A percentile compares a stretch with the other conserved stretches of the same genome.
phyloP scores from a whole-genome alignment of 768 basidiomycete species.

The Mycena chlorophos region DNA sequence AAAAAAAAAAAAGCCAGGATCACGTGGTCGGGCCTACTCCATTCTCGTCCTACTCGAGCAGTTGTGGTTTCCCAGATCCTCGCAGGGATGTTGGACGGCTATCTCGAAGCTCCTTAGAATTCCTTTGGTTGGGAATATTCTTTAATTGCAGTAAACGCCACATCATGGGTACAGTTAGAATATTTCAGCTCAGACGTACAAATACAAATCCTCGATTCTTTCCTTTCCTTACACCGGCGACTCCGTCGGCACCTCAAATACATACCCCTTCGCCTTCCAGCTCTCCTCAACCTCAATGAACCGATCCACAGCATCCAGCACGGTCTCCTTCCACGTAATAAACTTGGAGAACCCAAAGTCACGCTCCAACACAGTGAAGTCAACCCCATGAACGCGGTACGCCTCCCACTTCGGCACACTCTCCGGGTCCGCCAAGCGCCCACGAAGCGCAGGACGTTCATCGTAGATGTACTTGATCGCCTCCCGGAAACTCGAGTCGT shows the following conservation, averaged over 20 bases:
- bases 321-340: conserved; percentile 20
- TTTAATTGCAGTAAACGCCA: too few relatives aligned
- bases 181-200: too few relatives aligned
- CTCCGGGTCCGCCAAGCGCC: conserved; percentile 11
- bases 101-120: too few relatives aligned
- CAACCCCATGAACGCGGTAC: conserved; percentile 21
- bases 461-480: conserved; percentile 12
- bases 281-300: conserved; percentile 9
- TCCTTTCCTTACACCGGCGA: neutral
- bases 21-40: too few relatives aligned
- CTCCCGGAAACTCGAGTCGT: conserved; percentile 10
- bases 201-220: too few relatives aligned
- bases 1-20: too few relatives aligned
- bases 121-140: too few relatives aligned
- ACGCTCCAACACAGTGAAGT: conserved; percentile 21
- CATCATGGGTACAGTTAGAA: too few relatives aligned
- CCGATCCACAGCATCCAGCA: conserved; percentile 17
- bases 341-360: conserved; percentile 17
- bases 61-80: too few relatives aligned
- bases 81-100: too few relatives aligned
- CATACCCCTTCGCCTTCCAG: conserved; percentile 15
- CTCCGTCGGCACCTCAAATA: neutral
- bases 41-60: too few relatives aligned
- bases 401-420: conserved; percentile 6
- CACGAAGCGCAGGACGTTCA: conserved; percentile 17